These are phyloP conservation scores for Curvularia spicifera DNA, from an alignment of 2,329 filamentous ascomycete species.

Conservation along the genomic window DNA sequence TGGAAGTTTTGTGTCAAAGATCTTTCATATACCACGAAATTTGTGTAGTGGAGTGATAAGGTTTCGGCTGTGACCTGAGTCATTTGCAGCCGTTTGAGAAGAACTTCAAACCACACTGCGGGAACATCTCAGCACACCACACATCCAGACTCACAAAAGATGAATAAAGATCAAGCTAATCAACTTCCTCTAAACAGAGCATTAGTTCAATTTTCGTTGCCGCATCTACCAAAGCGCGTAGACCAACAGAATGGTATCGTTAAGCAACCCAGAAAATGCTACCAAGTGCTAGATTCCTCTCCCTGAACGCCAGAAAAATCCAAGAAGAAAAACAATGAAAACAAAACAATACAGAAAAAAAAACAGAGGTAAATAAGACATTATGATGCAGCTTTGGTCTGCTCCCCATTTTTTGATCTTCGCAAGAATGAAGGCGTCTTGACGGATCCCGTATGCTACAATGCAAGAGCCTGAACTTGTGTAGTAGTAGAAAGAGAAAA, in stretches of 20 bases:
- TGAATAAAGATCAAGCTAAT: background rate
- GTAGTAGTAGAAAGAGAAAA: too few relatives aligned
- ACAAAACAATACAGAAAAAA: background rate
- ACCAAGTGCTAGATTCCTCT: background rate
- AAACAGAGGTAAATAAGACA: background rate
- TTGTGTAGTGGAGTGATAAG: background rate
- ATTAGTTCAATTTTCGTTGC: background rate
- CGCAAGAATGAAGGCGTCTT: background rate
- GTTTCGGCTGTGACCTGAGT: background rate
- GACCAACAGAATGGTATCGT: constrained; percentile 2
- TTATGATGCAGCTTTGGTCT: background rate
- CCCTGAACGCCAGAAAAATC: background rate
- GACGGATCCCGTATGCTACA: constrained; percentile 3
- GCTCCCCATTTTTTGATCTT: background rate
- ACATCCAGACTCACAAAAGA: background rate
- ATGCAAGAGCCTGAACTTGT: background rate
- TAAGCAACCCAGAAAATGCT: background rate
- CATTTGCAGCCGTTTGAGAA: background rate
- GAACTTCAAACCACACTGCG: background rate
- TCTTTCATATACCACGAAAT: too few relatives aligned
- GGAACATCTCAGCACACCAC: background rate
- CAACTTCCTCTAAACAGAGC: background rate
- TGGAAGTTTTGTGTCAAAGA: background rate
- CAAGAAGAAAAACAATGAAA: background rate
- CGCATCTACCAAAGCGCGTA: background rate